Conservation (phyloP, 805 yeast genomes). For the Jamesozyma piceae region DNA sequence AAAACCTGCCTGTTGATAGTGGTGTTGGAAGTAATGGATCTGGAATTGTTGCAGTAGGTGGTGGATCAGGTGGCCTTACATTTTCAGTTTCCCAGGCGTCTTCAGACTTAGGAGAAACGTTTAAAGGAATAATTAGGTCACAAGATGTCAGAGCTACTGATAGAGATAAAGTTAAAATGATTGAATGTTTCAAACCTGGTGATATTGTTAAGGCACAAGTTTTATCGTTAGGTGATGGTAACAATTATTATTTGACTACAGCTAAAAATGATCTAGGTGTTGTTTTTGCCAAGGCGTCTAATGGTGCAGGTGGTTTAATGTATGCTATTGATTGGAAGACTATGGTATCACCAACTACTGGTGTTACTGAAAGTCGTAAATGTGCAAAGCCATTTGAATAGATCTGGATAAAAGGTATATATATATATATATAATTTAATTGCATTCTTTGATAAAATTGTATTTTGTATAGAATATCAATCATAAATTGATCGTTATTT, state of each 20-base stretch:
- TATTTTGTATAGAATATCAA: neutral
- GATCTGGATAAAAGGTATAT: neutral
- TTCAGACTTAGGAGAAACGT: slow-evolving; percentile 75
- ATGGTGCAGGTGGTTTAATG: slow-evolving; percentile 67
- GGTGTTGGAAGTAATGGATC: slow-evolving; percentile 57
- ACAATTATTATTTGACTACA: slow-evolving; percentile 80
- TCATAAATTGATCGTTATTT: no score
- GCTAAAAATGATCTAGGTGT: slow-evolving; percentile 91
- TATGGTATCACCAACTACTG: slow-evolving; percentile 73
- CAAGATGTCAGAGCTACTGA: slow-evolving; percentile 90
- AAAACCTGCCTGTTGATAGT: slow-evolving; percentile 47
- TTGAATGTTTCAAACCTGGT: slow-evolving; percentile 79
- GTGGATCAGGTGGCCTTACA: slow-evolving; percentile 46
- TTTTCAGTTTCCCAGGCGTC: slow-evolving; percentile 40
- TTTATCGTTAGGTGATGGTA: slow-evolving; percentile 84
- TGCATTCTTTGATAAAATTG: slow-evolving; percentile 1
- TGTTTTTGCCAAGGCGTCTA: slow-evolving; percentile 64
- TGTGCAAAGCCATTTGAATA: slow-evolving; percentile 74
- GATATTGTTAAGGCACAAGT: slow-evolving; percentile 82
- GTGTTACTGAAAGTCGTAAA: slow-evolving; percentile 68
- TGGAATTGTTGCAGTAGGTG: slow-evolving; percentile 36
- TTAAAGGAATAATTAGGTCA: slow-evolving; percentile 73
- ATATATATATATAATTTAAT: neutral
- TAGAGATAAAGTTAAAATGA: slow-evolving; percentile 72
- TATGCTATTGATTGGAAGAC: slow-evolving; percentile 93